A percentile compares a stretch with the other conserved stretches of the same genome.
phyloP scores from a whole-genome alignment of 2,329 filamentous ascomycete genomes.

The Aspergillus quadricinctus region DNA sequence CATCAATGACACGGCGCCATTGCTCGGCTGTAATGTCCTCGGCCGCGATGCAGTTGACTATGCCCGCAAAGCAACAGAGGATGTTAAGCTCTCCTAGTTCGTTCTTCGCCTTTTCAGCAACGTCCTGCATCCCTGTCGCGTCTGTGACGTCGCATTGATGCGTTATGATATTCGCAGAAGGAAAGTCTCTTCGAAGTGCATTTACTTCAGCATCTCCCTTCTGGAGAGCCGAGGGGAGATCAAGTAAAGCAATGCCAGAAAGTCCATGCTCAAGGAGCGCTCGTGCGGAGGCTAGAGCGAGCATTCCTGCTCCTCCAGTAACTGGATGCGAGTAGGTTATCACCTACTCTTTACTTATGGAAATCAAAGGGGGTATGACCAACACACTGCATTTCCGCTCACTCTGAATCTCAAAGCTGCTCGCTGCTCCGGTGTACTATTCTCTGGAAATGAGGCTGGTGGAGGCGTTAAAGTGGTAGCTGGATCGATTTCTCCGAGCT shows the following conservation, averaged over 20 bases:
- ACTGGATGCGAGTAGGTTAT: constrained; percentile 36
- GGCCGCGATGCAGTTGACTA: constrained; percentile 60
- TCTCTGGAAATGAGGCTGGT: constrained; percentile 18
- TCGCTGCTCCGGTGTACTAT: constrained; percentile 19
- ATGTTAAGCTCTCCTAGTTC: constrained; percentile 51
- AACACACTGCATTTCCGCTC: constrained; percentile 28
- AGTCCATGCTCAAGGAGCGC: constrained; percentile 67
- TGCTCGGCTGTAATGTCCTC: constrained; percentile 54
- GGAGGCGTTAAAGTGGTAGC: constrained; percentile 23
- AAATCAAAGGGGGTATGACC: constrained; percentile 2
- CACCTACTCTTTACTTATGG: not conserved
- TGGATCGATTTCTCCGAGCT: constrained; percentile 16
- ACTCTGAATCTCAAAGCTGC: constrained; percentile 27
- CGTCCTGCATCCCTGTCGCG: constrained; percentile 25
- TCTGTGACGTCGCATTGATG: constrained; percentile 58
- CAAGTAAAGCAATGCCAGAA: constrained; percentile 55
- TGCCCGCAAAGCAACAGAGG: constrained; percentile 63
- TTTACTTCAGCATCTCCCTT: constrained; percentile 40
- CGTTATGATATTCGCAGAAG: constrained; percentile 48
- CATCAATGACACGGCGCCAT: constrained; percentile 62
- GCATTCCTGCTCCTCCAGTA: constrained; percentile 62
- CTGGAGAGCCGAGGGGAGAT: constrained; percentile 47
- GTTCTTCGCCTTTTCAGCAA: constrained; percentile 8
- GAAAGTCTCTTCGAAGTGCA: constrained; percentile 51
- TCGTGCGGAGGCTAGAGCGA: constrained; percentile 54